Conservation (phyloP, 495 filamentous ascomycete genomes). For the Achaetomiella virescens region DNA sequence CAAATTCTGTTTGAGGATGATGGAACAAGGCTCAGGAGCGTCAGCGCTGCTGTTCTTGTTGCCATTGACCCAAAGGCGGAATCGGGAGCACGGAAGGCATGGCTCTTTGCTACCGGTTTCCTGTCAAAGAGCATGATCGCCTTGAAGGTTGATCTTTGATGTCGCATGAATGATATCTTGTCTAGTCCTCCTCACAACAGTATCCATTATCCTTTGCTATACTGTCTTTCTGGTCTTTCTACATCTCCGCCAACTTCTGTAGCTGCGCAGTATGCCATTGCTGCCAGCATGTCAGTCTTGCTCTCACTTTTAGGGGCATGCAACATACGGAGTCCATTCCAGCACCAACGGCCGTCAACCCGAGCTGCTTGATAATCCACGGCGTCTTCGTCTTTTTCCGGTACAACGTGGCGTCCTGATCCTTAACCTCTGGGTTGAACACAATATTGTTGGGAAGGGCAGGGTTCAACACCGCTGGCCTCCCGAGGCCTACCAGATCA, state of each 20-base stretch:
- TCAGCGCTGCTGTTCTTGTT: slow-evolving; percentile 49
- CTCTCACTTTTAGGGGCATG: background rate
- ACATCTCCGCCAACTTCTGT: slow-evolving; percentile 31
- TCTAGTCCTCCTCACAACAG: background rate
- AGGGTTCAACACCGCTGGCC: slow-evolving; percentile 49
- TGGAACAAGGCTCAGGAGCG: slow-evolving; percentile 44
- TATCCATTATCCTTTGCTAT: background rate
- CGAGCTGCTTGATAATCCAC: slow-evolving; percentile 31
- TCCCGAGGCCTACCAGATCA: slow-evolving; percentile 52
- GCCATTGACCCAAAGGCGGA: slow-evolving; percentile 38
- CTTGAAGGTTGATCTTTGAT: slow-evolving; percentile 46
- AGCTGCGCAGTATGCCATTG: slow-evolving; percentile 40
- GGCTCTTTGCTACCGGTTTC: slow-evolving; percentile 56
- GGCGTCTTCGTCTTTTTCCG: slow-evolving; percentile 33
- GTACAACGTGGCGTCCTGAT: slow-evolving; percentile 42
- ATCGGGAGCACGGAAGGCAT: slow-evolving; percentile 37
- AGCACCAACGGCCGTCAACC: slow-evolving; percentile 37
- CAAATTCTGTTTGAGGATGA: slow-evolving; percentile 54
- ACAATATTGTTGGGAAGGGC: slow-evolving; percentile 42
- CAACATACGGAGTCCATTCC: slow-evolving; percentile 40
- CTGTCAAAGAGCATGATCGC: slow-evolving; percentile 48
- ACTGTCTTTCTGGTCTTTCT: background rate
- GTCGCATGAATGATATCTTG: background rate
- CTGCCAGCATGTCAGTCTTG: background rate
- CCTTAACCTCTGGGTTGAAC: slow-evolving; percentile 46